Base-by-base conservation (phyloP, 2,329 filamentous ascomycete species). In the Huntiella moniliformis region DNA sequence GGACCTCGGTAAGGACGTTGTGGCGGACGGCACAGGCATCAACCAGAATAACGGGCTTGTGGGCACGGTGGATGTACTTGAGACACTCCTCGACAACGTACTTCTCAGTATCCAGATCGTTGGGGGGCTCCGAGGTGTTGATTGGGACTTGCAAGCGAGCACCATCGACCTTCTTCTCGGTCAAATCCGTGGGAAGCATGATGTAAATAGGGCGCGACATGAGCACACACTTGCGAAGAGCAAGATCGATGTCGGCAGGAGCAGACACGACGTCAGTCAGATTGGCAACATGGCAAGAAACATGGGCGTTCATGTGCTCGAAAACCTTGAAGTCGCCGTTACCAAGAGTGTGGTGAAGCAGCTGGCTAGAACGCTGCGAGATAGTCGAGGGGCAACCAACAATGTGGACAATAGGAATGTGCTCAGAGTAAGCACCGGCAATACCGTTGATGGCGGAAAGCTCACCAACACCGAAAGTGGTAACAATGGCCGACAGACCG, bases 291-390 rank as follows among this genome's bases (percentile, higher is more conserved):
- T 75, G 74, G 57, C 77, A 81, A 1, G 82, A 82, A 53, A 92
- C 75, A 43, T 74, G 61, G 40, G 70, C 66, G 58, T 70, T 82
- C 79, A 93, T 92, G 56, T 82, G 73, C 53, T 76, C 70, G 59
- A 92, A 93, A 46, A 85, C 82, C 50, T 81, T 77, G 61, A 82
- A 92, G 62, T 92, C 79, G 49, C 84, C 79, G 54, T 83, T 82
- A 47, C 75, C 77, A 1, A 84, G 71, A 0, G 79, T 82, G 59
- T 84, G 80, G 54, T 82, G 77, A 31, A 70, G 61, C 32, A 69
- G 59, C 62, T 67, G 66, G 52, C 63, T 63, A 44, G 65, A 61
- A 41, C 61, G 61, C 57, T 70, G 66, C 12, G 66, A 68, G 48
- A 63, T 54, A 34, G 65, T 68, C 10, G 66, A 66, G 1, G 67